Base-by-base conservation (phyloP, 139 green algal genomes). In the Diplosphaera chodatii region DNA sequence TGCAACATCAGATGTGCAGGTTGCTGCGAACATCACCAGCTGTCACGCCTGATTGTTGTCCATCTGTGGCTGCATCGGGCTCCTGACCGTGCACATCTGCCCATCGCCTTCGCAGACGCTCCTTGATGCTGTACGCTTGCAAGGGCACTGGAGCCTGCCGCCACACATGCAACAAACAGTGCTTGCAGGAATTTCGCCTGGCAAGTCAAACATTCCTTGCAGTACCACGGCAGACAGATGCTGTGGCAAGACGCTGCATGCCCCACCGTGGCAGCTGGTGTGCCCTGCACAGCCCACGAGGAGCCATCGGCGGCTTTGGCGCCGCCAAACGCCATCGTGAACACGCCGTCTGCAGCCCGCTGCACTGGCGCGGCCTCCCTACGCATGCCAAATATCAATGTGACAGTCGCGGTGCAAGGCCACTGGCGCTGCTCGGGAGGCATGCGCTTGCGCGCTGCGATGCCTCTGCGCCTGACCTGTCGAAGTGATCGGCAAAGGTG, bases 91-190 rank as follows among this genome's bases (percentile, higher is more conserved):
- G 78, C 67, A 90, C 77, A 62, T 91, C 86, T 0, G 68, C 63
- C 89, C 87, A 93, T 1, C 85, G 67, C 13, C 70, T 40, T 0
- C 74, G 56, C 18, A 94, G 79, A 13, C 87, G 77, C 71, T 90
- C 80, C 74, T 86, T 87, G 1, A 92, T 82, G 15, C 82, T 80
- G 32, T 75, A 81, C 0, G 31, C 80, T 16, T 63, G 64, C 40
- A 91, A 73, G 8, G 27, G 33, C 0, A 48, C 1, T 0, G 78
- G 81, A 4, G 79, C 79, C 34, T 69, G 73, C 37, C 6, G 37
- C 37, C 8, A 48, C 37, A 48, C 37, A 48, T 10, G 10, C 10
- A n/a, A 48, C 37, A 10, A 48, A 20, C 37, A 48, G 37, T n/a
- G n/a, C n/a, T n/a, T n/a, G n/a, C n/a, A n/a, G n/a, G n/a, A n/a